These are phyloP conservation scores for Micractinium sp. DNA, from an alignment of 139 green algal species.

Conservation along the genomic window DNA sequence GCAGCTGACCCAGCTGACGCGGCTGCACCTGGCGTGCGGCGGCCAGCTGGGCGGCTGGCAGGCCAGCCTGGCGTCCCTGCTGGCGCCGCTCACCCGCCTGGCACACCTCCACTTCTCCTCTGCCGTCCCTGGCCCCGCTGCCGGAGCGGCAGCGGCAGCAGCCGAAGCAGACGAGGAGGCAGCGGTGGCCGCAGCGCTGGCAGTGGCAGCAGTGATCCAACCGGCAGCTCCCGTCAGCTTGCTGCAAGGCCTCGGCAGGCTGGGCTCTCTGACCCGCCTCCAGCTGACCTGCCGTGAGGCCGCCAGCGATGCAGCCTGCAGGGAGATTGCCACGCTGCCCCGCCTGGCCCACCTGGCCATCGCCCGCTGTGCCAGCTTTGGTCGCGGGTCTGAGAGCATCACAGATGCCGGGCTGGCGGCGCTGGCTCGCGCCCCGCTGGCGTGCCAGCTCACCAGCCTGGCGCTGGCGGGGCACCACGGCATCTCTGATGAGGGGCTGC, in stretches of 20 bases:
- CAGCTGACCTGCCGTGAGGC: not conserved
- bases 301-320: not conserved
- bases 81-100: constrained; percentile 20
- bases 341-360: constrained; percentile 19
- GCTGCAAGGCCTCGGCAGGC: not conserved
- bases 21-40: not conserved
- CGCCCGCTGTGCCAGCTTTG: not conserved
- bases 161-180: not conserved
- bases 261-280: not conserved
- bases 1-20: constrained; percentile 3
- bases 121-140: not conserved
- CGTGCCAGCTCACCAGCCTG: constrained; percentile 5
- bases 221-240: not conserved
- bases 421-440: not conserved
- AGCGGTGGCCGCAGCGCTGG: not conserved
- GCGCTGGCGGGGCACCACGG: not conserved
- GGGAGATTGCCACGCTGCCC: constrained; percentile 10
- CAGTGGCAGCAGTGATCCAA: not conserved
- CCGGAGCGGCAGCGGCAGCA: not conserved
- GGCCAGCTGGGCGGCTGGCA: not conserved
- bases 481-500: not conserved
- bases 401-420: not conserved
- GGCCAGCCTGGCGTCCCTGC: constrained; percentile 10
- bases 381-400: not conserved
- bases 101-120: not conserved